A percentile compares a stretch with the other conserved stretches of the same genome.
Conservation (phyloP, 768 basidiomycete genomes). For the Termitomyces titanicus region DNA sequence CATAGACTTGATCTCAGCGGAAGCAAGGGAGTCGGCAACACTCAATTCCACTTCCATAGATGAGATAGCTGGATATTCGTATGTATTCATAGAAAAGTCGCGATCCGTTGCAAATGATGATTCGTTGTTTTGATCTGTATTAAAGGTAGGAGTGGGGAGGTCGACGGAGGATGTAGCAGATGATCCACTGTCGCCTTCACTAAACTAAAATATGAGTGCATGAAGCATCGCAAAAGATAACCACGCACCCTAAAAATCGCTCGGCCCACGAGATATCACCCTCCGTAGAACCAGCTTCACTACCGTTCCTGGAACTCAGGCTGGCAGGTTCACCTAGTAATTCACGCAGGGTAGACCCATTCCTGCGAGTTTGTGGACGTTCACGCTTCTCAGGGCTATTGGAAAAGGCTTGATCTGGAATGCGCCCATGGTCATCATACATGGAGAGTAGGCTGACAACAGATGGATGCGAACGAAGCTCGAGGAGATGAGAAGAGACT, state of each 20-base stretch:
- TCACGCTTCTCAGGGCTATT: constrained; percentile 43
- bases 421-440: constrained; percentile 70
- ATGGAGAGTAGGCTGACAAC: constrained; percentile 69
- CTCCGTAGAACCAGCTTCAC: constrained; percentile 39
- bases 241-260: constrained; percentile 58
- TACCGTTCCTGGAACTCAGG: constrained; percentile 19
- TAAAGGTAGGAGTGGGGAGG: constrained; percentile 45
- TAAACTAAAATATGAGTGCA: constrained; percentile 16
- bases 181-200: constrained; percentile 42
- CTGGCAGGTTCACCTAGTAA: constrained; percentile 56
- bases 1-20: constrained; percentile 19
- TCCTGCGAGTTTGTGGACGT: constrained; percentile 52
- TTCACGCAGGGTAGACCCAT: constrained; percentile 72
- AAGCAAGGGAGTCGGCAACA: constrained; percentile 36
- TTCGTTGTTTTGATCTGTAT: constrained; percentile 31
- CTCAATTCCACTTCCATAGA: constrained; percentile 78
- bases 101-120: constrained; percentile 42
- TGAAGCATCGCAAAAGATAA: neutral
- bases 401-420: constrained; percentile 61
- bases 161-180: constrained; percentile 45
- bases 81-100: constrained; percentile 38
- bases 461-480: constrained; percentile 73
- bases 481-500: constrained; percentile 43
- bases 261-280: constrained; percentile 88
- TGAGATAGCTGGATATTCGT: constrained; percentile 53